Percentiles rank a stretch among this genome's conserved stretches.
phyloP scores from a whole-genome alignment of 2,329 filamentous ascomycete genomes.

The Diplodia corticola region DNA sequence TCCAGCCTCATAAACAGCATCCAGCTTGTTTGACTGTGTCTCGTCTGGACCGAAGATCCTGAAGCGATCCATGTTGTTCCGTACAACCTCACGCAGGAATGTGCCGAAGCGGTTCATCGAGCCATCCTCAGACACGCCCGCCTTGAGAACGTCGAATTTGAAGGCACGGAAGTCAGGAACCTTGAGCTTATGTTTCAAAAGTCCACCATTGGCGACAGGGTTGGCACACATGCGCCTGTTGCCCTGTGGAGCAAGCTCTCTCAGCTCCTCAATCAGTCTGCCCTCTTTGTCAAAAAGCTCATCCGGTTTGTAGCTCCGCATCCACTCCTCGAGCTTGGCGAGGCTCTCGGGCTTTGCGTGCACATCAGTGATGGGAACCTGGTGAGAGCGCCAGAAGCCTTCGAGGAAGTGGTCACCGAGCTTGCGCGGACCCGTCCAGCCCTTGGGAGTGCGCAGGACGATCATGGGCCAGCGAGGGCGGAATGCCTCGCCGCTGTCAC shows the following conservation, averaged over 20 bases:
- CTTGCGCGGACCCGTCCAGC: constrained; percentile 75
- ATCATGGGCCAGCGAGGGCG: constrained; percentile 79
- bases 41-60: constrained; percentile 78
- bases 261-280: constrained; percentile 62
- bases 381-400: constrained; percentile 78
- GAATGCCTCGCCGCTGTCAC: constrained; percentile 67
- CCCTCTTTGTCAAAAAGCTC: constrained; percentile 67
- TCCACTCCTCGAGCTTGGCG: constrained; percentile 71
- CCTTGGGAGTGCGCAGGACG: constrained; percentile 73
- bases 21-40: constrained; percentile 79
- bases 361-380: constrained; percentile 73
- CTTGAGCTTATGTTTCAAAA: constrained; percentile 65
- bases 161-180: constrained; percentile 72
- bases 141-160: constrained; percentile 60
- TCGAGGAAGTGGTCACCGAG: constrained; percentile 69
- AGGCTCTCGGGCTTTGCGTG: constrained; percentile 65
- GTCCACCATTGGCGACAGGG: constrained; percentile 71
- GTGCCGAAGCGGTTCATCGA: constrained; percentile 71
- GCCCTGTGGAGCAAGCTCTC: constrained; percentile 64
- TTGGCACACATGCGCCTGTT: constrained; percentile 74
- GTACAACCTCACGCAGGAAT: constrained; percentile 68
- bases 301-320: constrained; percentile 74
- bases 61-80: constrained; percentile 66
- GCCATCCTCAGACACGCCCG: constrained; percentile 57
- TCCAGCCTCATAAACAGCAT: constrained; percentile 67